Percentiles rank a stretch among this genome's conserved stretches.
These are phyloP conservation scores for Brasilioporus rufonigricans DNA, from an alignment of 768 basidiomycete species.

Conservation along the genomic window DNA sequence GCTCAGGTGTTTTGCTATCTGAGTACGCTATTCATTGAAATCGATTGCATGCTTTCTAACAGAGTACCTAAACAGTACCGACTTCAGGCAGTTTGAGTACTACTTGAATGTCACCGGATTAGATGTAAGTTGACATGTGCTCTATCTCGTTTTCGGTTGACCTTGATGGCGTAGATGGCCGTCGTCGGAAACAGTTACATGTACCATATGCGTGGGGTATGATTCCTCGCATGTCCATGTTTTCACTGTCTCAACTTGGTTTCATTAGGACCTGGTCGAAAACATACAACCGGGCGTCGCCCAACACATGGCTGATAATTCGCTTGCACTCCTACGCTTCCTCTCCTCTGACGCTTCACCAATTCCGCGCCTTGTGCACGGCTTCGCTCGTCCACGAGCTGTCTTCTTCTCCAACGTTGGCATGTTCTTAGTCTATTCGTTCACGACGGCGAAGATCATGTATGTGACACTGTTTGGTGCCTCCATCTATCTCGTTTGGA, in stretches of 20 bases:
- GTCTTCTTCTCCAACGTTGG: slow-evolving; percentile 79
- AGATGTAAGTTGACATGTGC: slow-evolving; percentile 55
- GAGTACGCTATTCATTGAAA: slow-evolving; percentile 55
- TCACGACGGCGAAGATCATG: slow-evolving; percentile 61
- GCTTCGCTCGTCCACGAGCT: slow-evolving; percentile 52
- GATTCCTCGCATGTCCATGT: slow-evolving; percentile 5
- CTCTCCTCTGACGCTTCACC: slow-evolving; percentile 70
- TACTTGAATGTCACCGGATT: slow-evolving; percentile 90
- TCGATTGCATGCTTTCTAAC: slow-evolving; percentile 8
- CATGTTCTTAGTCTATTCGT: slow-evolving; percentile 70
- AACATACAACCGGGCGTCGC: slow-evolving; percentile 85
- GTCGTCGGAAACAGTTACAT: slow-evolving; percentile 89
- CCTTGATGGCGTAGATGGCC: slow-evolving; percentile 62
- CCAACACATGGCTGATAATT: slow-evolving; percentile 89
- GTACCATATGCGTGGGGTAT: slow-evolving; percentile 88
- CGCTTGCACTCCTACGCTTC: slow-evolving; percentile 72
- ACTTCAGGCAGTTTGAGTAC: slow-evolving; percentile 90
- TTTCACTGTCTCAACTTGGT: not conserved
- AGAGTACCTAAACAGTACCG: slow-evolving; percentile 56
- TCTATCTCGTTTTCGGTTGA: not conserved
- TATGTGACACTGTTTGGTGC: slow-evolving; percentile 53
- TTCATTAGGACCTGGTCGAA: slow-evolving; percentile 64
- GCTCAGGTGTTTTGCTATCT: slow-evolving; percentile 84
- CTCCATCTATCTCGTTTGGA: slow-evolving; percentile 44
- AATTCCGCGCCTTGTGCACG: slow-evolving; percentile 57